Conservation (phyloP, 805 yeast genomes). For the Jamesozyma jinghongensis region DNA sequence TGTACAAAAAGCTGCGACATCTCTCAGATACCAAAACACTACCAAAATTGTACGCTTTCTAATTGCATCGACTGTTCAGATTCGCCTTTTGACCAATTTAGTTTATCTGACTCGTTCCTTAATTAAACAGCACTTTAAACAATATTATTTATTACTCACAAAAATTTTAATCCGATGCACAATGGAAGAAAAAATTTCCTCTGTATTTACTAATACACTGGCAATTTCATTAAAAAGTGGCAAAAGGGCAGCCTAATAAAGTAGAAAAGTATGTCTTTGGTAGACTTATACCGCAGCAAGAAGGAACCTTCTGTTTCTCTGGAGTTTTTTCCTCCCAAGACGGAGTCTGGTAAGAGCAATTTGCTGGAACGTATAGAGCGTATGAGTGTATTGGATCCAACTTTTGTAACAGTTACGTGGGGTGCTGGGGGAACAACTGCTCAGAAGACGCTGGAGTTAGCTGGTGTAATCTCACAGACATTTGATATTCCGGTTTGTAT, state of each 20-base stretch:
- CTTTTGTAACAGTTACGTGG: constrained; percentile 92
- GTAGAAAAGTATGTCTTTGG: constrained; percentile 19
- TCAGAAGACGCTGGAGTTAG: constrained; percentile 75
- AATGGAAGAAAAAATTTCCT: neutral
- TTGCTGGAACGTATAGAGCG: constrained; percentile 78
- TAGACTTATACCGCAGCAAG: constrained; percentile 44
- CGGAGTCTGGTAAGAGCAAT: constrained; percentile 79
- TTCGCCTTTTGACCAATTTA: no score
- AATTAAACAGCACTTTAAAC: no score
- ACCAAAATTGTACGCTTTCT: no score
- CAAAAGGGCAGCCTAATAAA: neutral
- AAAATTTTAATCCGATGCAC: neutral
- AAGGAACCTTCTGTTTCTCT: constrained; percentile 62
- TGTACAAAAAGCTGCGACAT: constrained; percentile 24
- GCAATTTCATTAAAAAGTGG: neutral
- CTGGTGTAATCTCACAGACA: constrained; percentile 63
- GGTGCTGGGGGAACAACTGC: constrained; percentile 98
- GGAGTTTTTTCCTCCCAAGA: constrained; percentile 97
- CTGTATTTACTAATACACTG: no score
- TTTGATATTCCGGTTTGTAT: constrained; percentile 82
- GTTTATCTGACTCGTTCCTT: no score
- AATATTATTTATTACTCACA: no score
- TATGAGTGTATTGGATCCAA: constrained; percentile 80
- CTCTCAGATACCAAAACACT: neutral
- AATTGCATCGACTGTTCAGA: no score